Conservation (phyloP, 345 rosid species). For the Citrus trifoliata region DNA sequence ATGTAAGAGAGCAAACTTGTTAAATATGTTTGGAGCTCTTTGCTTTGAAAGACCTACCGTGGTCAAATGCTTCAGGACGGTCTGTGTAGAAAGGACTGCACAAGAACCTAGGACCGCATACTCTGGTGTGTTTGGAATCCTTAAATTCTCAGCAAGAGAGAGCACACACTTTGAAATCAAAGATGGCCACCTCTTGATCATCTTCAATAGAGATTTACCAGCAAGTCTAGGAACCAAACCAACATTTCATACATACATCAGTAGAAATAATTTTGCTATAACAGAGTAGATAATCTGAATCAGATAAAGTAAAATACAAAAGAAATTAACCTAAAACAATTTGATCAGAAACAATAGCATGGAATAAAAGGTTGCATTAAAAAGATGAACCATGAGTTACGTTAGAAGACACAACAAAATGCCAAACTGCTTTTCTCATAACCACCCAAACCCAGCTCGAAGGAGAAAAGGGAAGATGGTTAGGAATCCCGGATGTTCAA, state of each 20-base stretch:
- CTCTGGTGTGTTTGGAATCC: slow-evolving; percentile 62
- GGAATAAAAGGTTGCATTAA: background rate
- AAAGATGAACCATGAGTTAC: background rate
- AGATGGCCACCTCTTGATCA: slow-evolving; percentile 94
- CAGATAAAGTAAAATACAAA: background rate
- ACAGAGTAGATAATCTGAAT: background rate
- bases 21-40: slow-evolving; percentile 19
- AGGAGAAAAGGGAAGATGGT: background rate
- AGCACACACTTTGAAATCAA: slow-evolving; percentile 84
- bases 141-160: slow-evolving; percentile 64
- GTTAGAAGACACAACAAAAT: background rate
- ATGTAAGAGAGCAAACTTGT: slow-evolving; percentile 27
- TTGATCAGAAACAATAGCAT: background rate
- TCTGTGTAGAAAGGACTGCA: slow-evolving; percentile 85
- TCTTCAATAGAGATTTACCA: slow-evolving; percentile 84
- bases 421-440: background rate
- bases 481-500: background rate
- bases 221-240: slow-evolving; percentile 70
- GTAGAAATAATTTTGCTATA: background rate
- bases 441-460: background rate
- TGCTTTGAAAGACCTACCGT: slow-evolving; percentile 43
- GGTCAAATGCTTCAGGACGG: slow-evolving; percentile 92
- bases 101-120: slow-evolving; percentile 89
- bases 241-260: slow-evolving; percentile 14
- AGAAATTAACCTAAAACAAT: background rate